Conservation (phyloP, 2,329 filamentous ascomycete species). For the Epichloe elymi region DNA sequence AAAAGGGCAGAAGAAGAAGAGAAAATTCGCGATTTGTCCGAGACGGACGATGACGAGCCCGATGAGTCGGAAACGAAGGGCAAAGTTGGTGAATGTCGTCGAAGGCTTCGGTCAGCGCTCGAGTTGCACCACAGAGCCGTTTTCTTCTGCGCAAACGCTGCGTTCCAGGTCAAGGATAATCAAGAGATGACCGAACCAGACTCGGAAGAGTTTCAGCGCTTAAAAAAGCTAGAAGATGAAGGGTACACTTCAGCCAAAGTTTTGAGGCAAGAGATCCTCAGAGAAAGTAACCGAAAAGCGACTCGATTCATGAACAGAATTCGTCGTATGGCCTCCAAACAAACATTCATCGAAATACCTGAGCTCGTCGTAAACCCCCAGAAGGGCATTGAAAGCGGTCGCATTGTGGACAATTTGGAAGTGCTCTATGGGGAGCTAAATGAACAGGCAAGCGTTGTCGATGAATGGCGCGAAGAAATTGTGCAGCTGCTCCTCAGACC, state of each 20-base stretch:
- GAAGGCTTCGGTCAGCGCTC: constrained; percentile 55
- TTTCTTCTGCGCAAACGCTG: constrained; percentile 76
- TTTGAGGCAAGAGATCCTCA: constrained; percentile 68
- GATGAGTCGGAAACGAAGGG: constrained; percentile 21
- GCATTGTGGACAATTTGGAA: constrained; percentile 53
- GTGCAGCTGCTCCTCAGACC: constrained; percentile 59
- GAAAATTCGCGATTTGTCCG: constrained; percentile 11
- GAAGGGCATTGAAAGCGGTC: constrained; percentile 60
- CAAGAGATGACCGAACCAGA: constrained; percentile 48
- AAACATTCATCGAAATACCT: constrained; percentile 49
- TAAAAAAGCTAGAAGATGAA: constrained; percentile 62
- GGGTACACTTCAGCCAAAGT: constrained; percentile 68
- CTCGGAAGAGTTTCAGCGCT: constrained; percentile 49
- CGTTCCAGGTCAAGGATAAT: constrained; percentile 71
- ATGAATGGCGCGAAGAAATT: constrained; percentile 62
- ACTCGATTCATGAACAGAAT: constrained; percentile 47
- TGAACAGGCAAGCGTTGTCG: constrained; percentile 54
- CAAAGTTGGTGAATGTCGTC: constrained; percentile 44
- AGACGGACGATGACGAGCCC: constrained; percentile 21
- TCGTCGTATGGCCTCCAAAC: constrained; percentile 34
- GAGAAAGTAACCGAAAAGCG: constrained; percentile 28
- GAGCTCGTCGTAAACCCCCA: constrained; percentile 36
- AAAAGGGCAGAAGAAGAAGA: constrained; percentile 4
- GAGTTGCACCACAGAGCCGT: constrained; percentile 70
- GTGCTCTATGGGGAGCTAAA: constrained; percentile 54